Conservation (phyloP, 1,284 basidiomycete genomes). For the Boletus hoseneyae region DNA sequence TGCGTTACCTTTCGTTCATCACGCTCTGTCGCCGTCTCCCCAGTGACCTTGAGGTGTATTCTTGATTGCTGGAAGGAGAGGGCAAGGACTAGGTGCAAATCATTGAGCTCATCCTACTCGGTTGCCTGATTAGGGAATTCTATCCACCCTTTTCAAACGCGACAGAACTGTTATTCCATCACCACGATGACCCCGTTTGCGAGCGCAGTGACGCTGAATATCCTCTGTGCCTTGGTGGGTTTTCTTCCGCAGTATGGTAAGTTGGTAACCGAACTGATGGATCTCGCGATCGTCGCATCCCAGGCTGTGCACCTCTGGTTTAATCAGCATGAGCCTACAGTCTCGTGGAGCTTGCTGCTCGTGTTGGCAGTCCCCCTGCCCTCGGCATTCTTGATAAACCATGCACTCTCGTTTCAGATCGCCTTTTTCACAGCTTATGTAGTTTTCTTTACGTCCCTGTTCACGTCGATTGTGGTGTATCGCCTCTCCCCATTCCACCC, state of each 20-base stretch:
- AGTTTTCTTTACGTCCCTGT: slow-evolving; percentile 24
- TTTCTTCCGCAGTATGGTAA: no score
- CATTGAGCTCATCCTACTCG: no score
- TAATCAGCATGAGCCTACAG: slow-evolving; percentile 19
- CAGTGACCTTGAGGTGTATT: no score
- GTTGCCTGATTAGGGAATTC: slow-evolving; percentile 7
- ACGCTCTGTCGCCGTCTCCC: no score
- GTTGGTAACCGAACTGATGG: no score
- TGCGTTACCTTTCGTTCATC: no score
- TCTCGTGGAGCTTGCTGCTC: slow-evolving; percentile 18
- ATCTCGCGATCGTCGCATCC: no score
- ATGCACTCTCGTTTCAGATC: slow-evolving; percentile 3
- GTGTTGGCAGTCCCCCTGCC: slow-evolving; percentile 16
- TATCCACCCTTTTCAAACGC: no score
- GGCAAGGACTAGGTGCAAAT: no score
- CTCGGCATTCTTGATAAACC: slow-evolving; percentile 11
- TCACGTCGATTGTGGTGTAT: slow-evolving; percentile 27
- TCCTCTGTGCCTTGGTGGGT: slow-evolving; percentile 24
- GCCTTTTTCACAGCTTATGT: slow-evolving; percentile 10
- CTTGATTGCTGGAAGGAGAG: no score
- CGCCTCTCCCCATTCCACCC: slow-evolving; percentile 36
- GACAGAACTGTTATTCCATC: no score
- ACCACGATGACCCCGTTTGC: slow-evolving; percentile 3
- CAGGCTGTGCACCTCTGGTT: slow-evolving; percentile 19
- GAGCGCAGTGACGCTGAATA: slow-evolving; percentile 11